Evolutionary conservation across 2,329 filamentous ascomycete genomes (phyloP), one percentile per base, ranked within the genome.

Genomic region (Cytospora schulzeri): DNA sequence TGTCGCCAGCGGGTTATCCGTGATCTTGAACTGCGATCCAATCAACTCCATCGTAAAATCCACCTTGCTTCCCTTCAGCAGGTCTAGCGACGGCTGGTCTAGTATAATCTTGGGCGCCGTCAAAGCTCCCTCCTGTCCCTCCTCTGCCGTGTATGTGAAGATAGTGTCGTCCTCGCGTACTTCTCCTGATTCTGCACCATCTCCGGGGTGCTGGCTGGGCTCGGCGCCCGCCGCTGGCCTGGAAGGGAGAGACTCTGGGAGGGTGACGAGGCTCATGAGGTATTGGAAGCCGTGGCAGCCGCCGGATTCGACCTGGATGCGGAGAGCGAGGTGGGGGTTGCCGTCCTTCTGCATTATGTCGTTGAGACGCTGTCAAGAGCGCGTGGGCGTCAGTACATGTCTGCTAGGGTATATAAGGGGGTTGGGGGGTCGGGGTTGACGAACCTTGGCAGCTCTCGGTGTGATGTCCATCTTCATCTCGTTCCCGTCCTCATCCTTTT

Each of bases 201-300:
- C 71, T 7, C 73, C 66, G 3, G 63, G 58, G n/a, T 68, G 67
- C 4, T 65, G 41, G 19, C 61, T 58, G 1, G 68, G 38, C 31
- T 68, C 26, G 22, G 65, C 35, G 33, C 57, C 50, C 2, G 69
- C 66, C 33, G 67, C 45, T 7, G 69, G 54, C 19, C 62, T 48
- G 15, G 66, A 15, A 0, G 73, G 70, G 1, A 77, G 67, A 0
- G 70, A 63, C 1, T 74, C 65, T 0, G 86, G 86, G 1, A 89
- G 77, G 0, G 85, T 86, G 2, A 92, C 89, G 4, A 98, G 83
- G 19, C 89, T 91, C 91, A 99, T 97, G 55, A 96, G 80, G 74
- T 99, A 99, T 76, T 99, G 95, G 76, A 99, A 99, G 57, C 95
- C 95, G 77, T 99, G 95, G 76, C 95, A 99, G 63, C 95, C 95